A percentile compares a stretch with the other conserved stretches of the same genome.
Evolutionary conservation across 129 eudicot species (phyloP).

Genomic region (Pseudognaphalium luteoalbum): DNA sequence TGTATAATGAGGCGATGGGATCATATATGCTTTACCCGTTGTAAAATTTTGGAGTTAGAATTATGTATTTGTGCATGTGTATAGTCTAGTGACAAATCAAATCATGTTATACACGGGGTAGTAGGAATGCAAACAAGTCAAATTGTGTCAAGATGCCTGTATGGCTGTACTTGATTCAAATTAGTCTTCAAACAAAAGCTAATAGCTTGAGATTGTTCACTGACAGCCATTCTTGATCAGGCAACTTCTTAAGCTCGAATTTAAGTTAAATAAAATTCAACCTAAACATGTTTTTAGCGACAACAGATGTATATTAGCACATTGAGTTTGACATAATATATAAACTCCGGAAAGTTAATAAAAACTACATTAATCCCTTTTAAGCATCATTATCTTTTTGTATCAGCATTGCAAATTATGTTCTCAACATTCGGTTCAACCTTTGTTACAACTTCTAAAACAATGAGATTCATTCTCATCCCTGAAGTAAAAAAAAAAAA

Average conservation of each 20-base stretch:
- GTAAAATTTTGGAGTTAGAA: constrained; percentile 32
- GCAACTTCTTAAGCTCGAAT: neutral
- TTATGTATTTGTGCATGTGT: constrained; percentile 35
- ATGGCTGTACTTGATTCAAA: neutral
- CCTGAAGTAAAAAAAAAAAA: neutral
- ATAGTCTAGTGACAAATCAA: constrained; percentile 20
- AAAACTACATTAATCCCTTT: neutral
- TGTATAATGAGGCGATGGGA: constrained; percentile 3
- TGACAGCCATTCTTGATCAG: neutral
- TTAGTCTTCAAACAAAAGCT: neutral
- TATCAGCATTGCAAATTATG: neutral
- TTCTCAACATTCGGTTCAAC: neutral
- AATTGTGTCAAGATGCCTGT: neutral
- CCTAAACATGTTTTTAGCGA: too few species aligned
- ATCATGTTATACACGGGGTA: neutral
- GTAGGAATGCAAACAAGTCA: neutral
- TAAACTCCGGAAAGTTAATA: too few species aligned
- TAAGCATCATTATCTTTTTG: neutral
- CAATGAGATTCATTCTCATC: neutral
- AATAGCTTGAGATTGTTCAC: neutral
- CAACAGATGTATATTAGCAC: too few species aligned
- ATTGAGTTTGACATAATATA: too few species aligned
- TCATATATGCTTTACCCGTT: constrained; percentile 11
- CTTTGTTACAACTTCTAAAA: neutral
- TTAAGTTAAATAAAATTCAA: neutral